A percentile compares a stretch with the other conserved stretches of the same genome.
These are phyloP conservation scores for Skeletonema potamos DNA, from an alignment of 108 stramenopile genomes.

Conservation along the genomic window DNA sequence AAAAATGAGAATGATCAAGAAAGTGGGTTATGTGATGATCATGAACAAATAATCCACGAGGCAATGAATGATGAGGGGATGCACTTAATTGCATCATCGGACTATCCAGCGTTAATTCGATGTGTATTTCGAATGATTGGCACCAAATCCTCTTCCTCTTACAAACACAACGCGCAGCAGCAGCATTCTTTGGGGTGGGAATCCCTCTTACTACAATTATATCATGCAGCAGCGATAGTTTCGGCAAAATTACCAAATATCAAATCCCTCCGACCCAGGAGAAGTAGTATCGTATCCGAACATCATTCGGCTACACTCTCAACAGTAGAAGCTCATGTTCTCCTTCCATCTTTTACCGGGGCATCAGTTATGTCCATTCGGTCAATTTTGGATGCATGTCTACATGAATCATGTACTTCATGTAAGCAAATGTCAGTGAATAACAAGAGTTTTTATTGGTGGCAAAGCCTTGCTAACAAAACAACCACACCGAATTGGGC, in stretches of 20 bases:
- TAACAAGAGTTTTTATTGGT: background rate
- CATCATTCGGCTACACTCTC: constrained; percentile 8
- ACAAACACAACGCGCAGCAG: background rate
- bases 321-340: constrained; percentile 36
- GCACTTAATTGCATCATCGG: constrained; percentile 32
- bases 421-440: constrained; percentile 8
- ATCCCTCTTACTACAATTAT: constrained; percentile 23
- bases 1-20: background rate
- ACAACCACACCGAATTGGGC: constrained; percentile 17
- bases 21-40: background rate
- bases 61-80: constrained; percentile 15
- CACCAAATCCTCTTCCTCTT: background rate
- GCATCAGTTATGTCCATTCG: constrained; percentile 23
- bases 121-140: constrained; percentile 38
- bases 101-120: constrained; percentile 39
- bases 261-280: background rate
- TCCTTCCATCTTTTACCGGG: constrained; percentile 31
- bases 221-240: constrained; percentile 29
- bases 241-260: background rate
- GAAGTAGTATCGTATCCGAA: background rate
- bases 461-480: background rate
- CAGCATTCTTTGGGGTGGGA: constrained; percentile 16
- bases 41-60: constrained; percentile 5
- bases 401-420: constrained; percentile 15
- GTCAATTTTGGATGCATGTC: constrained; percentile 26